Percentiles rank a stretch among this genome's conserved stretches.
Conservation (phyloP, 371 early-diverging fungal genomes). For the Batkoa obscura region DNA sequence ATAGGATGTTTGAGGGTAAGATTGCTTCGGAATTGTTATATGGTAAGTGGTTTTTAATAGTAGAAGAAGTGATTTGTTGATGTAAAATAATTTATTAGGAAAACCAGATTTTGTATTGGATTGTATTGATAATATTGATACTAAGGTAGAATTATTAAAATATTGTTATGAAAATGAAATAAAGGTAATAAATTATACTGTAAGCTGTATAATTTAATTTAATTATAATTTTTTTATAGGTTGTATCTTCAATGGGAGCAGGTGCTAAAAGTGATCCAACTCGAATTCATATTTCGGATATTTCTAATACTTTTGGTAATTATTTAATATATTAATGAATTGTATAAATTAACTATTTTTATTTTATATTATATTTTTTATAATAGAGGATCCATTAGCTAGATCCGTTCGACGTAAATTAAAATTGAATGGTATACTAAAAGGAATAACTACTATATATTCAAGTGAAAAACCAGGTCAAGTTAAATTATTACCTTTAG, state of each 20-base stretch:
- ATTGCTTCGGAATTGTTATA: slow-evolving; percentile 46
- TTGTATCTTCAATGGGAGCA: slow-evolving; percentile 86
- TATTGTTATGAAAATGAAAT: slow-evolving; percentile 58
- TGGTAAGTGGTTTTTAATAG: slow-evolving; percentile 15
- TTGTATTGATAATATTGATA: slow-evolving; percentile 87
- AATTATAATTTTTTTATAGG: too few species aligned
- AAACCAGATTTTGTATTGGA: slow-evolving; percentile 65
- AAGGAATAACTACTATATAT: slow-evolving; percentile 72
- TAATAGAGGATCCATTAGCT: slow-evolving; percentile 78
- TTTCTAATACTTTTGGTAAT: slow-evolving; percentile 69
- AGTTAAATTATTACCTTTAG: slow-evolving; percentile 57
- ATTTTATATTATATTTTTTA: not conserved
- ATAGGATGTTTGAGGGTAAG: slow-evolving; percentile 49
- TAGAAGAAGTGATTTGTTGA: not conserved
- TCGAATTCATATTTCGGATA: slow-evolving; percentile 83
- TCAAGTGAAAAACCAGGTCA: slow-evolving; percentile 77
- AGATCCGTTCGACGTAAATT: slow-evolving; percentile 58
- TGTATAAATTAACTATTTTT: too few species aligned
- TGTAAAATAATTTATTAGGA: too few species aligned
- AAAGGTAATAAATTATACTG: slow-evolving; percentile 12
- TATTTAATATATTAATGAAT: not conserved
- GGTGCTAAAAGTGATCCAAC: slow-evolving; percentile 89
- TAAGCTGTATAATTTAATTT: not conserved
- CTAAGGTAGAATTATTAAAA: slow-evolving; percentile 69
- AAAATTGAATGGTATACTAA: slow-evolving; percentile 40